Conservation (phyloP, 1,139 yeast genomes). For the Maudiozyma humilis region DNA sequence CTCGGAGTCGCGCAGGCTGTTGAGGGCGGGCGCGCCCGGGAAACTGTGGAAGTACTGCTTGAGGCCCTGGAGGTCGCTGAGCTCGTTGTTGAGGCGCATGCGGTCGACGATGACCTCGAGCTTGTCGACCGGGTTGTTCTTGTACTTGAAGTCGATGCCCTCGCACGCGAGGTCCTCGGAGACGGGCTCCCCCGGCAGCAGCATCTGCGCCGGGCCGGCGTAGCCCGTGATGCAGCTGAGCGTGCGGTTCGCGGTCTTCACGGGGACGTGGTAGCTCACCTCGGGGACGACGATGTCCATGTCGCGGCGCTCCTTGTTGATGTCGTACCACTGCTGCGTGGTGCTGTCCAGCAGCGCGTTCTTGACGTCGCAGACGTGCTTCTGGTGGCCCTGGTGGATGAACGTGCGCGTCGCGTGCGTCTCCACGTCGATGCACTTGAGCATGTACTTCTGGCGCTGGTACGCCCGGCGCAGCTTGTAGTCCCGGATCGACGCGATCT, state of each 20-base stretch:
- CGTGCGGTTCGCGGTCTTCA: conserved; percentile 28
- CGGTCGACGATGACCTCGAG: conserved; percentile 34
- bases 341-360: conserved; percentile 59
- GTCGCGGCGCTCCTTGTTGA: conserved; percentile 79
- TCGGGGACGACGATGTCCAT: conserved; percentile 67
- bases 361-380: conserved; percentile 61
- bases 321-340: conserved; percentile 85
- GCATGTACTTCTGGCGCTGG: conserved; percentile 60
- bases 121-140: conserved; percentile 32
- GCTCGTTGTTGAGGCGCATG: conserved; percentile 39
- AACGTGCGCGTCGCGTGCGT: conserved; percentile 73
- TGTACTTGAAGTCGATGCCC: conserved; percentile 29
- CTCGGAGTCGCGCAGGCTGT: conserved; percentile 53
- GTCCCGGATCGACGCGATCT: conserved; percentile 63
- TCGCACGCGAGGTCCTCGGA: conserved; percentile 30
- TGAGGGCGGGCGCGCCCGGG: conserved; percentile 56
- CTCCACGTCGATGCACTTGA: conserved; percentile 69
- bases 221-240: conserved; percentile 33
- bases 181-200: conserved; percentile 28
- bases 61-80: conserved; percentile 51
- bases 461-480: conserved; percentile 62
- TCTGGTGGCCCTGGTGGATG: conserved; percentile 77
- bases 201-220: conserved; percentile 30
- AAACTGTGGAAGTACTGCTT: conserved; percentile 42
- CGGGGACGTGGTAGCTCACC: conserved; percentile 30